A percentile compares a stretch with the other conserved stretches of the same genome.
These are phyloP conservation scores for Amoebophrya sp. DNA, from an alignment of 169 alveolate genomes.

Conservation along the genomic window DNA sequence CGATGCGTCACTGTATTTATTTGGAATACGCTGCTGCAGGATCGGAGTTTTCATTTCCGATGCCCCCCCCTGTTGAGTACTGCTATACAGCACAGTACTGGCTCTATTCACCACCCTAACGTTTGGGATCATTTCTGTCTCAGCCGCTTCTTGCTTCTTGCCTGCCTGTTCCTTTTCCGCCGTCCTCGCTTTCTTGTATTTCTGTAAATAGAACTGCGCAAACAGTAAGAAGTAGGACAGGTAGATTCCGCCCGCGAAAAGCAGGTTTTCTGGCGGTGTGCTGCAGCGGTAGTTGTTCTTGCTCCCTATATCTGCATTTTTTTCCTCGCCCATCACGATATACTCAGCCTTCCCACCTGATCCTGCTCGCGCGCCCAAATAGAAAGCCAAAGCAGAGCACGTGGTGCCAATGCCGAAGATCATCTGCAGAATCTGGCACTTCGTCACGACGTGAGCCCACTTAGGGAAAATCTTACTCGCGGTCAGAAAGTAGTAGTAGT, in stretches of 20 bases:
- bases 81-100: no score
- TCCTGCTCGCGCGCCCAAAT: neutral
- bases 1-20: no score
- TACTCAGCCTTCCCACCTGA: conserved; percentile 20
- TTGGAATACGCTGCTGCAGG: no score
- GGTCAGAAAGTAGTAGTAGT: conserved; percentile 61
- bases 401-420: conserved; percentile 54
- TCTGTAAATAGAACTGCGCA: conserved; percentile 40
- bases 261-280: neutral
- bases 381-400: conserved; percentile 27
- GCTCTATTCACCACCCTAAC: no score
- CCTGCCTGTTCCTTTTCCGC: neutral
- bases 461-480: conserved; percentile 55
- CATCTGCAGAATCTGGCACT: conserved; percentile 65
- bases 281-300: neutral
- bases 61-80: no score
- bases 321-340: neutral
- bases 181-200: conserved; percentile 27
- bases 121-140: no score
- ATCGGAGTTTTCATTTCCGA: no score
- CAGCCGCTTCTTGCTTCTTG: conserved; percentile 11
- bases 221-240: conserved; percentile 44
- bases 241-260: conserved; percentile 18
- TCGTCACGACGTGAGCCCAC: conserved; percentile 64
- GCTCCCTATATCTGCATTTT: conserved; percentile 8